A percentile compares a stretch with the other conserved stretches of the same genome.
These are phyloP conservation scores for Smallanthus sonchifolius DNA, from an alignment of 129 eudicot genomes.

Conservation along the genomic window DNA sequence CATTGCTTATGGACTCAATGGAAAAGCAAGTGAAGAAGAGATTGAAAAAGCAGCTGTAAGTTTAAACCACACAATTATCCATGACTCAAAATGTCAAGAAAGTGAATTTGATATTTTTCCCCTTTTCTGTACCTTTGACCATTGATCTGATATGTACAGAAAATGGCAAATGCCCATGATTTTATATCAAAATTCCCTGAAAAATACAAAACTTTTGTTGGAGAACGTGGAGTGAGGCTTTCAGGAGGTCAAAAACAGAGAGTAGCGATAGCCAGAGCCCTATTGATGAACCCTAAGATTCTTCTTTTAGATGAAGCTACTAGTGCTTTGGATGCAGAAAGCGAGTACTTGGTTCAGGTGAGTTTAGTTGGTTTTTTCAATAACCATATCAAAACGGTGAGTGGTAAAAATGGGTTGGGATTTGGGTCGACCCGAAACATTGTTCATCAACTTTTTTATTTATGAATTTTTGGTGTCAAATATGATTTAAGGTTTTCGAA, in stretches of 20 bases:
- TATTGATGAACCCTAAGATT: slow-evolving; percentile 76
- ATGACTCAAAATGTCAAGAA: neutral
- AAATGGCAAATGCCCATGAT: slow-evolving; percentile 97
- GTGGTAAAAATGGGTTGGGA: neutral
- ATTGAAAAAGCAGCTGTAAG: slow-evolving; percentile 97
- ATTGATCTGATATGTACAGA: slow-evolving; percentile 34
- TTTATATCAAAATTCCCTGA: slow-evolving; percentile 77
- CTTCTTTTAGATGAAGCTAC: slow-evolving; percentile 89
- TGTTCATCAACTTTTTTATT: neutral
- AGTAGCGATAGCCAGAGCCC: slow-evolving; percentile 88
- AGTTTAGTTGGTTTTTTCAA: neutral
- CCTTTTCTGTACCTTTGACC: neutral
- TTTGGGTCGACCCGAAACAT: neutral
- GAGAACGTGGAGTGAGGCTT: slow-evolving; percentile 91
- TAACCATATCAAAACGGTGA: neutral
- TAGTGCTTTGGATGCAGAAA: slow-evolving; percentile 91
- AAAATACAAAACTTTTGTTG: slow-evolving; percentile 76
- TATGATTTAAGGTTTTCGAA: neutral
- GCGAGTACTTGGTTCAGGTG: slow-evolving; percentile 94
- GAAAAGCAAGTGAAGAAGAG: slow-evolving; percentile 66
- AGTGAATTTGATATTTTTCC: neutral
- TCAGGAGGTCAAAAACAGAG: slow-evolving; percentile 96
- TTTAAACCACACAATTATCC: slow-evolving; percentile 1
- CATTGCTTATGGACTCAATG: slow-evolving; percentile 83
- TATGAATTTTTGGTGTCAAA: neutral